phyloP scores from a whole-genome alignment of 2,329 filamentous ascomycete species.

The Pyrenophora teres region DNA sequence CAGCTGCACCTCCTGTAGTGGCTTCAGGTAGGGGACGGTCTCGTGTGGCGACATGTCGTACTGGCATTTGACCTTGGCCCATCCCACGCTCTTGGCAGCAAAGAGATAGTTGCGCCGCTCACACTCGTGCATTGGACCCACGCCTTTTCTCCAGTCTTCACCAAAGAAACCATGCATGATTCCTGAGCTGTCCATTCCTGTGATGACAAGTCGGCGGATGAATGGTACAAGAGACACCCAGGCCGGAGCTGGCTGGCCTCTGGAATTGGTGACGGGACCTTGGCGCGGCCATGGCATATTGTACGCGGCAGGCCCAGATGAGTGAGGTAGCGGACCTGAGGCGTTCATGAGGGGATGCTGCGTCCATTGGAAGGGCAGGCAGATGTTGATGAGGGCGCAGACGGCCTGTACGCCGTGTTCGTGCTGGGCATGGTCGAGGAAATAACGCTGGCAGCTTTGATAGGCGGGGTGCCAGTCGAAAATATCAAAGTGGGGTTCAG shows the following conservation, averaged over 20 bases:
- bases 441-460: constrained; percentile 87
- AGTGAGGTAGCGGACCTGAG: constrained; percentile 37
- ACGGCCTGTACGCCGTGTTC: constrained; percentile 81
- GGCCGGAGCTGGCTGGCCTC: constrained; percentile 45
- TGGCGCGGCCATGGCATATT: constrained; percentile 50
- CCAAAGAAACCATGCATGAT: constrained; percentile 97
- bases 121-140: constrained; percentile 82
- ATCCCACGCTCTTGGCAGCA: constrained; percentile 88
- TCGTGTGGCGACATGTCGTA: constrained; percentile 89
- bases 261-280: constrained; percentile 46
- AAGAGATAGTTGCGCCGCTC: constrained; percentile 95
- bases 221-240: constrained; percentile 81
- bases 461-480: constrained; percentile 93
- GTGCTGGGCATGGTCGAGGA: constrained; percentile 88
- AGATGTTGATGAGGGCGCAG: constrained; percentile 89
- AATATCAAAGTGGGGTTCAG: constrained; percentile 67
- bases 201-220: constrained; percentile 85
- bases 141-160: constrained; percentile 82
- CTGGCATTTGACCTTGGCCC: constrained; percentile 84
- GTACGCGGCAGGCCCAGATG: constrained; percentile 41
- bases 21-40: constrained; percentile 83
- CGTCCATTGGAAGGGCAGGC: constrained; percentile 79
- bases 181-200: constrained; percentile 83
- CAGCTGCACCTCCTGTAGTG: constrained; percentile 75
- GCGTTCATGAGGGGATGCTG: constrained; percentile 54